Conservation (phyloP, 208 protist genomes). For the Angomonas desouzai region DNA sequence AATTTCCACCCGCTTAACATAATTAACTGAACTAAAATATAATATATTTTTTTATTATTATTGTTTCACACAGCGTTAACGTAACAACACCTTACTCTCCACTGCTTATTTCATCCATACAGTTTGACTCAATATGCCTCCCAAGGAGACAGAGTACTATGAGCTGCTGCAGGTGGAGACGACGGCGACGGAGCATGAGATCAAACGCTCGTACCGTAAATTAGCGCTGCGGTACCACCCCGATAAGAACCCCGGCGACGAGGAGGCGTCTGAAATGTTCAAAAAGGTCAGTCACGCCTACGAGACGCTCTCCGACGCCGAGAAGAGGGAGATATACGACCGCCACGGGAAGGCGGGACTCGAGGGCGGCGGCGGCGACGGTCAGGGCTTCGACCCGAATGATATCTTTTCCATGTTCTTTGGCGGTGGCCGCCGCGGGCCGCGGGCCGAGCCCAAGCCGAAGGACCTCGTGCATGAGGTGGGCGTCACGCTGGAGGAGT, state of each 20-base stretch:
- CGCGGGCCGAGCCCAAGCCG: slow-evolving; percentile 83
- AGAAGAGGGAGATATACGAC: slow-evolving; percentile 98
- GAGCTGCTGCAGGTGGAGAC: slow-evolving; percentile 63
- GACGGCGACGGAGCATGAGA: slow-evolving; percentile 77
- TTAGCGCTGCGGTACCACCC: slow-evolving; percentile 87
- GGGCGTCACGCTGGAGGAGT: slow-evolving; percentile 92
- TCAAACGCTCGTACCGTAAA: slow-evolving; percentile 85
- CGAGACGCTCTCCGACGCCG: slow-evolving; percentile 93
- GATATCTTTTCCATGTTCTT: slow-evolving; percentile 91
- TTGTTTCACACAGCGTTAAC: too few species aligned
- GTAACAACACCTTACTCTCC: too few species aligned
- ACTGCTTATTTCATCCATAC: background rate
- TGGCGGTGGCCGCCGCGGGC: slow-evolving; percentile 51
- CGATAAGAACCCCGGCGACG: slow-evolving; percentile 84
- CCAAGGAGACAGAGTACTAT: slow-evolving; percentile 88
- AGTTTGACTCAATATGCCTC: slow-evolving; percentile 35
- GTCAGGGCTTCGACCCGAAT: slow-evolving; percentile 49
- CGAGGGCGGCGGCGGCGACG: slow-evolving; percentile 75
- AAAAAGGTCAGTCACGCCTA: slow-evolving; percentile 95
- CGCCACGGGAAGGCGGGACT: slow-evolving; percentile 96
- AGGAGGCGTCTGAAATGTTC: slow-evolving; percentile 82
- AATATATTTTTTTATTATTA: slow-evolving; percentile 17
- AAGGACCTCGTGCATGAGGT: slow-evolving; percentile 93
- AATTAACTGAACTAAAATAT: too few species aligned
- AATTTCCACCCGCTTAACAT: too few species aligned